A percentile compares a stretch with the other conserved stretches of the same genome.
Evolutionary conservation across 2,329 filamentous ascomycete species (phyloP).

Genomic region (Teratosphaeriaceae sp.): DNA sequence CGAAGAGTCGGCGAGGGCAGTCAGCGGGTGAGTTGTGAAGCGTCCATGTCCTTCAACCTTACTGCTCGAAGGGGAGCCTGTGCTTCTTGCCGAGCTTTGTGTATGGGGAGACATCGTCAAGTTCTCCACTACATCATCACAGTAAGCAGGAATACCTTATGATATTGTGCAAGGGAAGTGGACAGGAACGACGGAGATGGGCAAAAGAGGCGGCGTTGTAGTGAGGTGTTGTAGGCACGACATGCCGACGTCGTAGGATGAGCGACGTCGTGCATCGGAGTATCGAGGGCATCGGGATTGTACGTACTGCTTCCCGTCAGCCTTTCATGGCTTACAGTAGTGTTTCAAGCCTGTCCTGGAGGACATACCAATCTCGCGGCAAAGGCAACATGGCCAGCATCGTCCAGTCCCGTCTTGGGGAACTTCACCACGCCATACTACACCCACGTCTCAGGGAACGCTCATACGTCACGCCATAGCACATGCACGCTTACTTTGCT

Average conservation of each 20-base stretch:
- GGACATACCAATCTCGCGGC: constrained; percentile 27
- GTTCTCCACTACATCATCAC: constrained; percentile 42
- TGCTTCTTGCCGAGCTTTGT: constrained; percentile 40
- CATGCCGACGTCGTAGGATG: too few relatives aligned
- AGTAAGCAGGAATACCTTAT: too few relatives aligned
- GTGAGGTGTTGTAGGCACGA: too few relatives aligned
- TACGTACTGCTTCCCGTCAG: too few relatives aligned
- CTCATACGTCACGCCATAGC: neutral
- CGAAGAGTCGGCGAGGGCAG: constrained; percentile 38
- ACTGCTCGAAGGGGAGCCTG: constrained; percentile 44
- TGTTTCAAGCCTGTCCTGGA: too few relatives aligned
- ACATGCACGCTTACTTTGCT: constrained; percentile 6
- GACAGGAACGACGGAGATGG: too few relatives aligned
- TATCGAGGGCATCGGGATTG: too few relatives aligned
- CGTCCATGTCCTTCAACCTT: neutral
- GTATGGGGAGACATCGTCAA: constrained; percentile 50
- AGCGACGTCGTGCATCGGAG: too few relatives aligned
- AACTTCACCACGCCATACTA: constrained; percentile 11
- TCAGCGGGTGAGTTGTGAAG: neutral
- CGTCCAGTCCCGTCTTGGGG: constrained; percentile 7
- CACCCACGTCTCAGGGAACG: too few relatives aligned
- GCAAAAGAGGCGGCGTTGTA: too few relatives aligned
- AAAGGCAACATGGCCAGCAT: constrained; percentile 40
- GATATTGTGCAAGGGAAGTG: too few relatives aligned
- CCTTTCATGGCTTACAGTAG: too few relatives aligned